phyloP scores from a whole-genome alignment of 1,139 yeast genomes.

The Kodamaea fungicola region DNA sequence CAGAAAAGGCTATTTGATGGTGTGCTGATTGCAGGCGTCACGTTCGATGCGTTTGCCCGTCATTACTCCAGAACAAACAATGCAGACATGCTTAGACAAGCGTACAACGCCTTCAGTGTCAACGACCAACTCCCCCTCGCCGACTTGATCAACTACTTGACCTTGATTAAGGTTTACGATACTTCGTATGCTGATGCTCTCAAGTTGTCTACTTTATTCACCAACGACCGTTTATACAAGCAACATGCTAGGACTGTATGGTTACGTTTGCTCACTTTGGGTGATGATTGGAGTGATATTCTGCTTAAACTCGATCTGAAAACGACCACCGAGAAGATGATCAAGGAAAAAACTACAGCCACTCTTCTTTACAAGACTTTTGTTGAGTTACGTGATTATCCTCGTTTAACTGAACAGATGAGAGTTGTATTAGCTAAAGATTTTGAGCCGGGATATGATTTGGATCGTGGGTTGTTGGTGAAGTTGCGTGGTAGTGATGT shows the following conservation, averaged over 20 bases:
- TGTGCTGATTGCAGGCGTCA: not conserved
- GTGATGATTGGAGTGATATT: constrained; percentile 54
- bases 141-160: constrained; percentile 56
- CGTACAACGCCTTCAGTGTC: constrained; percentile 32
- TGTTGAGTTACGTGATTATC: constrained; percentile 9
- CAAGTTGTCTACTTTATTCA: constrained; percentile 27
- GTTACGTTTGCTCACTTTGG: constrained; percentile 57
- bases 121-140: constrained; percentile 39
- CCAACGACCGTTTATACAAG: constrained; percentile 22
- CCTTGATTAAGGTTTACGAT: constrained; percentile 33
- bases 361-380: constrained; percentile 51
- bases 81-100: constrained; percentile 24
- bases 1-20: constrained; percentile 37
- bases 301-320: constrained; percentile 34
- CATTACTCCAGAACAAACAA: constrained; percentile 23
- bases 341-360: constrained; percentile 36
- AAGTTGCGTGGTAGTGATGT: constrained; percentile 22
- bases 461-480: constrained; percentile 8
- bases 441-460: constrained; percentile 6
- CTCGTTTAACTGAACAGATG: constrained; percentile 11
- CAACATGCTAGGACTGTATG: constrained; percentile 43
- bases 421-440: constrained; percentile 8
- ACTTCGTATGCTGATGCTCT: constrained; percentile 36
- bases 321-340: constrained; percentile 35
- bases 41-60: constrained; percentile 2